These are phyloP conservation scores for Obba rivulosa DNA, from an alignment of 768 basidiomycete species.

Conservation along the genomic window DNA sequence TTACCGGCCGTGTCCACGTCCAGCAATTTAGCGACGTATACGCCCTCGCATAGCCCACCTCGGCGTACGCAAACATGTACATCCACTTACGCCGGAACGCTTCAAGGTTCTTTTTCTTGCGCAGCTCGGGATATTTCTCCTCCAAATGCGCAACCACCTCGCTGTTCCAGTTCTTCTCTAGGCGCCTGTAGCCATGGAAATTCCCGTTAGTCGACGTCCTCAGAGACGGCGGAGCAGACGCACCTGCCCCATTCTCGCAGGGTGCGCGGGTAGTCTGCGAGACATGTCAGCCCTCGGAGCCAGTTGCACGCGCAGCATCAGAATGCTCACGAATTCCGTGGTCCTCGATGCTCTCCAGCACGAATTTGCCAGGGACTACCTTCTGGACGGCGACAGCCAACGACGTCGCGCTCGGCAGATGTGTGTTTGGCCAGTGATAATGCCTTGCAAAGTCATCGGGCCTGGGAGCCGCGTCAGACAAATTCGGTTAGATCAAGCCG, in stretches of 20 bases:
- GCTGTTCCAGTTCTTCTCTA: constrained; percentile 19
- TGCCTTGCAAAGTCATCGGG: constrained; percentile 21
- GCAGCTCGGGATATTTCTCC: constrained; percentile 18
- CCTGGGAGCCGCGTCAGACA: constrained; percentile 7
- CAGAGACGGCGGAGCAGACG: not conserved
- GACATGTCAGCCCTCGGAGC: constrained; percentile 9
- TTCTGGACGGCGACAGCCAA: constrained; percentile 13
- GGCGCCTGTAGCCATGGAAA: constrained; percentile 19
- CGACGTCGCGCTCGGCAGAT: constrained; percentile 16
- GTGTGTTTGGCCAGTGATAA: constrained; percentile 27
- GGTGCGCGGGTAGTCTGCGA: constrained; percentile 17
- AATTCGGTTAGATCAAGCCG: not conserved
- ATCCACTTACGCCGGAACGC: constrained; percentile 22
- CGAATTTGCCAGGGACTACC: constrained; percentile 16
- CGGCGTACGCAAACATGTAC: constrained; percentile 24
- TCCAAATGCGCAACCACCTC: constrained; percentile 11
- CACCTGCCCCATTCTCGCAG: constrained; percentile 28
- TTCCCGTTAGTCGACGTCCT: constrained; percentile 16
- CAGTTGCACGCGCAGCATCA: not conserved
- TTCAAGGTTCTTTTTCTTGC: constrained; percentile 15
- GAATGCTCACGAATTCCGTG: constrained; percentile 13
- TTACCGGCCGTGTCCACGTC: constrained; percentile 16
- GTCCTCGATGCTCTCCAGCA: constrained; percentile 19
- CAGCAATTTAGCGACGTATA: constrained; percentile 14
- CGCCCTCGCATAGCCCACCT: constrained; percentile 21